These are phyloP conservation scores for Acanthamoeba quina DNA, from an alignment of 208 protist species.

Conservation along the genomic window DNA sequence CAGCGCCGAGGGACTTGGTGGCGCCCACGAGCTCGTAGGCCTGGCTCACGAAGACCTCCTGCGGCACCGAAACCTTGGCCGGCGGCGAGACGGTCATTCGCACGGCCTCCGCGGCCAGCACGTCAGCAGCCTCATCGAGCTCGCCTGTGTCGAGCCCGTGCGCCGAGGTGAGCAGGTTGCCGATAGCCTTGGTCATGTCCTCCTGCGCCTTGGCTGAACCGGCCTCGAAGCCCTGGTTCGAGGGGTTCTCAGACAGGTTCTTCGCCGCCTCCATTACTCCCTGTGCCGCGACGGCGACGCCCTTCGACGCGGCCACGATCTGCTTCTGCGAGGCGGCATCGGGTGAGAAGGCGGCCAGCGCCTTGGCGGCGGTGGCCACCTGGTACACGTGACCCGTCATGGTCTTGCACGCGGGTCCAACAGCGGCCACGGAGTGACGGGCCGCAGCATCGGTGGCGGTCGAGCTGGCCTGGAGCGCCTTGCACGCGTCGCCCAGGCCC, in stretches of 20 bases:
- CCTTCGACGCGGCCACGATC: slow-evolving; percentile 23
- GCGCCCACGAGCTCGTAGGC: slow-evolving; percentile 65
- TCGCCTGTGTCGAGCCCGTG: slow-evolving; percentile 53
- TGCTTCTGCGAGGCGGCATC: slow-evolving; percentile 25
- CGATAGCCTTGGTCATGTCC: slow-evolving; percentile 30
- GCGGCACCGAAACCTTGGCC: slow-evolving; percentile 8
- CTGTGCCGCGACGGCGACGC: neutral
- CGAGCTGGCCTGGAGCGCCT: neutral
- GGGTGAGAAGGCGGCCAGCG: slow-evolving; percentile 9
- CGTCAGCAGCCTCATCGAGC: slow-evolving; percentile 58
- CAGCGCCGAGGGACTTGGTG: neutral
- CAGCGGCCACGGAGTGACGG: slow-evolving; percentile 30
- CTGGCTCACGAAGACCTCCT: slow-evolving; percentile 43
- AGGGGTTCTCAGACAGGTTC: neutral
- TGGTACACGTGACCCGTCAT: neutral
- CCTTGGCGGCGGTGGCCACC: slow-evolving; percentile 62
- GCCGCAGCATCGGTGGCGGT: neutral
- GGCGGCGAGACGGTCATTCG: slow-evolving; percentile 28
- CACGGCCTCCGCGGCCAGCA: slow-evolving; percentile 48
- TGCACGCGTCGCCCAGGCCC: neutral
- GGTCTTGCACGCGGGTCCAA: slow-evolving; percentile 9
- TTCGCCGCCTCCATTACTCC: neutral
- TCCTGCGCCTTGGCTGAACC: neutral
- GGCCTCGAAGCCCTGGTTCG: neutral
- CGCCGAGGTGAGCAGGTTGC: neutral